Conservation (phyloP, 768 basidiomycete species). For the Hygrophoropsis aurantiaca region DNA sequence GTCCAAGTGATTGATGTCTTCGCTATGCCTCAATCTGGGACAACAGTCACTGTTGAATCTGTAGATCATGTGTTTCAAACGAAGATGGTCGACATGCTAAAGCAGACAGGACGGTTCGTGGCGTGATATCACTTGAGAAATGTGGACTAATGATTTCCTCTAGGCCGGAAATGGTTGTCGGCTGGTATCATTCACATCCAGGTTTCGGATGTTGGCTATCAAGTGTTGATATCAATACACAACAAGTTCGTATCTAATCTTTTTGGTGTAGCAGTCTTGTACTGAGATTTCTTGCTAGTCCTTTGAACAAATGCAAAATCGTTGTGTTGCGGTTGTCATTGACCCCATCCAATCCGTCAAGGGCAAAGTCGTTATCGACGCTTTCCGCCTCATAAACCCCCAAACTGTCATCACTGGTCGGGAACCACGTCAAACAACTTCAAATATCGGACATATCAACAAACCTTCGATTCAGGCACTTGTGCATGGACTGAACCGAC, state of each 20-base stretch:
- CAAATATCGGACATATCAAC: constrained; percentile 97
- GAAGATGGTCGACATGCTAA: constrained; percentile 98
- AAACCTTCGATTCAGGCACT: constrained; percentile 99
- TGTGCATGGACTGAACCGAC: constrained; percentile 95
- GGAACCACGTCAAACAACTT: constrained; percentile 95
- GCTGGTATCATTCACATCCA: constrained; percentile 99
- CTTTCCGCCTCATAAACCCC: constrained; percentile 95
- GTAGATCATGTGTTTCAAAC: constrained; percentile 98
- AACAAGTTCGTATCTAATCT: constrained; percentile 68
- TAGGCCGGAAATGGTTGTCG: constrained; percentile 96
- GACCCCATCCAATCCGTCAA: constrained; percentile 99
- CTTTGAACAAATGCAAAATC: constrained; percentile 90
- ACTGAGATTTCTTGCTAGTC: constrained; percentile 52
- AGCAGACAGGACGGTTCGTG: constrained; percentile 89
- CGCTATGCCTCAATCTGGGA: constrained; percentile 98
- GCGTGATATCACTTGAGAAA: constrained; percentile 26
- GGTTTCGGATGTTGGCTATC: constrained; percentile 99
- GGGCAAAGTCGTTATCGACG: constrained; percentile 98
- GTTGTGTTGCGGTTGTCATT: constrained; percentile 95
- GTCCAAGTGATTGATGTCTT: constrained; percentile 96
- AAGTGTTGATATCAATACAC: constrained; percentile 98
- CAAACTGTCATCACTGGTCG: constrained; percentile 86
- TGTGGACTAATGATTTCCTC: constrained; percentile 6
- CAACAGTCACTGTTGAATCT: constrained; percentile 95
- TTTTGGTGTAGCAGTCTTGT: constrained; percentile 1